A percentile compares a stretch with the other conserved stretches of the same genome.
Evolutionary conservation across 2,329 filamentous ascomycete species (phyloP).

Genomic region (Zymoseptoria tritici): DNA sequence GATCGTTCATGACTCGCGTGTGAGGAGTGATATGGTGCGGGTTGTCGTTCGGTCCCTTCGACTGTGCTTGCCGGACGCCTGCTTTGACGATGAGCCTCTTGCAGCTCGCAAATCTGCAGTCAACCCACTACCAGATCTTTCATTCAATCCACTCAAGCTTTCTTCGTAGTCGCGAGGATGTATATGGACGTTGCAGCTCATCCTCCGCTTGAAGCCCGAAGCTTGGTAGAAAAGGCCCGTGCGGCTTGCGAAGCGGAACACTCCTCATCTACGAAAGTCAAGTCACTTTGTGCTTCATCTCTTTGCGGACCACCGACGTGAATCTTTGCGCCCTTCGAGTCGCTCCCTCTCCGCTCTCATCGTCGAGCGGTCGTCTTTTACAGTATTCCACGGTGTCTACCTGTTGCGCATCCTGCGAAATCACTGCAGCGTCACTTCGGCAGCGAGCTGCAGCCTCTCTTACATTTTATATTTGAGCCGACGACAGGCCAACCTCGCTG

Average conservation of each 20-base stretch:
- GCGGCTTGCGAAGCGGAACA: neutral
- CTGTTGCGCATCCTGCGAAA: no score
- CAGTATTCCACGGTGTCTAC: no score
- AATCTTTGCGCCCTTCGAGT: neutral
- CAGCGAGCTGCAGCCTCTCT: neutral
- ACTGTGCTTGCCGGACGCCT: no score
- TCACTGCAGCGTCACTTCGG: neutral
- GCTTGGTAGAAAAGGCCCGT: neutral
- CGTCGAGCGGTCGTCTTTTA: neutral
- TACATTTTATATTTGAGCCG: neutral
- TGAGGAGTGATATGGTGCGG: neutral
- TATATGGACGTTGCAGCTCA: neutral
- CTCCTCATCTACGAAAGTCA: neutral
- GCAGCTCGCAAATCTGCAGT: no score
- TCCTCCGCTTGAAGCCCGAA: neutral
- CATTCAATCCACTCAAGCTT: no score
- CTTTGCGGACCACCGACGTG: neutral
- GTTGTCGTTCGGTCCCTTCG: neutral
- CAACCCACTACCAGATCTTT: no score
- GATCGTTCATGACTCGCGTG: neutral
- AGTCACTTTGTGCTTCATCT: neutral
- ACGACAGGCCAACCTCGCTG: neutral
- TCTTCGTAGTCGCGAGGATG: no score
- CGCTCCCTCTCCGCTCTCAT: neutral
- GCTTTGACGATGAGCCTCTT: no score